A percentile compares a stretch with the other conserved stretches of the same genome.
phyloP scores from a whole-genome alignment of 495 filamentous ascomycete species.

The Podospora pseudocomata region DNA sequence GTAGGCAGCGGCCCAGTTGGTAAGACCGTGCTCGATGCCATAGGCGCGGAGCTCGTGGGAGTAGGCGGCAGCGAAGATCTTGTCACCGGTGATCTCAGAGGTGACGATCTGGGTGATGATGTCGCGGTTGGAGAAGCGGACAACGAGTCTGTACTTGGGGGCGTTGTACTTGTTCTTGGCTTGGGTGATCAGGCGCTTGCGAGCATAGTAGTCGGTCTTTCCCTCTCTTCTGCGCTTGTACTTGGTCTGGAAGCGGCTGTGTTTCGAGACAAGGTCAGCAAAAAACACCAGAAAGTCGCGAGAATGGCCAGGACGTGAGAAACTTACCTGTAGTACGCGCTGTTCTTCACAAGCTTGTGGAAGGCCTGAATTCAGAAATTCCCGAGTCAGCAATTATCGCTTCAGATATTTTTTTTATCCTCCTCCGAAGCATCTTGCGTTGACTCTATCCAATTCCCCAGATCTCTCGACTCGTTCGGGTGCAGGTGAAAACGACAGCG shows the following conservation, averaged over 20 bases:
- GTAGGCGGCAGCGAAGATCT: slow-evolving; percentile 91
- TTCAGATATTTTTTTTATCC: slow-evolving; percentile 58
- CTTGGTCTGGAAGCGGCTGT: slow-evolving; percentile 99
- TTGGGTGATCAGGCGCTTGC: slow-evolving; percentile 98
- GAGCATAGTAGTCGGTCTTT: slow-evolving; percentile 99
- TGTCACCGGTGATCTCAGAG: slow-evolving; percentile 96
- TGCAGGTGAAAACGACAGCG: not conserved
- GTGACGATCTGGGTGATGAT: slow-evolving; percentile 96
- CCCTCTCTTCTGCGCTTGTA: slow-evolving; percentile 94
- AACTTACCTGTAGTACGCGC: slow-evolving; percentile 92
- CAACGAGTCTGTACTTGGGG: slow-evolving; percentile 98
- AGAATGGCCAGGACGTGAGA: not conserved
- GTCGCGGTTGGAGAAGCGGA: slow-evolving; percentile 99
- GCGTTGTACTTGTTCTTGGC: slow-evolving; percentile 99
- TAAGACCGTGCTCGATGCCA: slow-evolving; percentile 95
- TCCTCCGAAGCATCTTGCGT: slow-evolving; percentile 95
- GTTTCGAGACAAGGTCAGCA: slow-evolving; percentile 23
- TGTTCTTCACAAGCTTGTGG: slow-evolving; percentile 94
- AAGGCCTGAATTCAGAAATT: slow-evolving; percentile 63
- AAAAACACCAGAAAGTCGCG: not conserved
- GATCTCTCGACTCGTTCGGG: not conserved
- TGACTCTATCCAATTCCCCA: slow-evolving; percentile 55
- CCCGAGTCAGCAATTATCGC: slow-evolving; percentile 98
- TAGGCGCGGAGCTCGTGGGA: slow-evolving; percentile 95
- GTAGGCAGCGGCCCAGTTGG: slow-evolving; percentile 99